These are phyloP conservation scores for Mycena vulgaris DNA, from an alignment of 768 basidiomycete genomes.

Conservation along the genomic window DNA sequence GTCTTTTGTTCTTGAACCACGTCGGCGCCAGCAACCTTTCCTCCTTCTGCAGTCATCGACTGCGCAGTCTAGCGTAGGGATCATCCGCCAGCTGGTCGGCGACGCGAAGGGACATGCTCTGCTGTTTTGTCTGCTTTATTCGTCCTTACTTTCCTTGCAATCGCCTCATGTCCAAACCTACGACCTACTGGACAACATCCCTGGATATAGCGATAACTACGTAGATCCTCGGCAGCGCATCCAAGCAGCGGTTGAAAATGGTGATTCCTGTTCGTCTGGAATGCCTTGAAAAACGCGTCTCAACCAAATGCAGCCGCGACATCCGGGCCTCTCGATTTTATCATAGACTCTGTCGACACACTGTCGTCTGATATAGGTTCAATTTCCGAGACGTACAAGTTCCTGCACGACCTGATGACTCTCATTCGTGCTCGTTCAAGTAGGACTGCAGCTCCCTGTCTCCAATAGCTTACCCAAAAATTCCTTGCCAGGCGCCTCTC, in stretches of 20 bases:
- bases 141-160: constrained; percentile 58
- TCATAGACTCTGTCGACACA: constrained; percentile 83
- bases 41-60: constrained; percentile 73
- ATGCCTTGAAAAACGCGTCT: constrained; percentile 19
- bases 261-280: constrained; percentile 43
- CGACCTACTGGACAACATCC: constrained; percentile 67
- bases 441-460: constrained; percentile 50
- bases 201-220: constrained; percentile 64
- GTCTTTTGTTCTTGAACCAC: constrained; percentile 35
- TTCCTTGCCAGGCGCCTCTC: constrained; percentile 61
- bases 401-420: constrained; percentile 64
- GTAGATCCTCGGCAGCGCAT: constrained; percentile 55
- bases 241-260: constrained; percentile 58
- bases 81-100: constrained; percentile 64
- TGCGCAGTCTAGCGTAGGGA: constrained; percentile 70
- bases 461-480: constrained; percentile 9
- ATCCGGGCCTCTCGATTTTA: constrained; percentile 67
- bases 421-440: constrained; percentile 65
- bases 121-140: constrained; percentile 74
- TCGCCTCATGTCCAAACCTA: constrained; percentile 52
- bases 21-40: constrained; percentile 55
- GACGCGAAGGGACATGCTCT: constrained; percentile 48
- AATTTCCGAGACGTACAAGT: constrained; percentile 64
- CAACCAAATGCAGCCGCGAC: constrained; percentile 50
- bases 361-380: constrained; percentile 73